phyloP scores from a whole-genome alignment of 495 filamentous ascomycete species.

The Hypoxylon trugodes region DNA sequence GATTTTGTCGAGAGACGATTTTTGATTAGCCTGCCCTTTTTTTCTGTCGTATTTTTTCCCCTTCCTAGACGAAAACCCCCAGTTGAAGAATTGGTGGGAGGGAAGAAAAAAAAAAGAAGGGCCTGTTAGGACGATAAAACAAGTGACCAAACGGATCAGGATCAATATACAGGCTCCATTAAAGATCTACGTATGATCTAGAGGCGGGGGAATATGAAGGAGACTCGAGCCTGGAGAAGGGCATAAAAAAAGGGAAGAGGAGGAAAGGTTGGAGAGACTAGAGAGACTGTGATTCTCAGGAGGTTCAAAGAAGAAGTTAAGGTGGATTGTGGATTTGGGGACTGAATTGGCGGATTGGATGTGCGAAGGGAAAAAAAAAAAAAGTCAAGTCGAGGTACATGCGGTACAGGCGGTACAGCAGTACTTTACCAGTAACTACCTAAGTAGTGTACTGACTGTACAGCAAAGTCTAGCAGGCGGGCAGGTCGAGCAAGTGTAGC shows the following conservation, averaged over 20 bases:
- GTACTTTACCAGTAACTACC: neutral
- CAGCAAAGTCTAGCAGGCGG: neutral
- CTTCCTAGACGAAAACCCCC: slow-evolving; percentile 38
- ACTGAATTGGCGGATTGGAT: slow-evolving; percentile 7
- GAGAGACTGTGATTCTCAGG: slow-evolving; percentile 44
- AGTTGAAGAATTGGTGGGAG: slow-evolving; percentile 46
- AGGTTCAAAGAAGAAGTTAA: slow-evolving; percentile 40
- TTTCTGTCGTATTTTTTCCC: slow-evolving; percentile 30
- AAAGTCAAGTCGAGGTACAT: no score
- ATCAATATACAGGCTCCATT: slow-evolving; percentile 65
- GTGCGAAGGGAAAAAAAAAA: no score
- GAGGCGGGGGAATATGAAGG: slow-evolving; percentile 44
- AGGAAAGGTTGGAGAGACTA: slow-evolving; percentile 45
- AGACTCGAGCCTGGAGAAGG: slow-evolving; percentile 50
- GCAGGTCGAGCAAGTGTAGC: slow-evolving; percentile 13
- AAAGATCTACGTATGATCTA: slow-evolving; percentile 61
- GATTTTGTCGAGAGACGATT: slow-evolving; percentile 28
- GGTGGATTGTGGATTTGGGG: slow-evolving; percentile 14
- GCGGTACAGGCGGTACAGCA: no score
- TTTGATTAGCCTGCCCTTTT: slow-evolving; percentile 28
- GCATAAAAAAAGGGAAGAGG: slow-evolving; percentile 49
- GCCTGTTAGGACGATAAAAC: slow-evolving; percentile 31
- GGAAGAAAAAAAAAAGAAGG: slow-evolving; percentile 44
- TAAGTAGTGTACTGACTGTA: neutral
- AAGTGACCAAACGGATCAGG: slow-evolving; percentile 46